Evolutionary conservation across 108 stramenopile species (phyloP).

Genomic region (Fistulifera pelliculosa): DNA sequence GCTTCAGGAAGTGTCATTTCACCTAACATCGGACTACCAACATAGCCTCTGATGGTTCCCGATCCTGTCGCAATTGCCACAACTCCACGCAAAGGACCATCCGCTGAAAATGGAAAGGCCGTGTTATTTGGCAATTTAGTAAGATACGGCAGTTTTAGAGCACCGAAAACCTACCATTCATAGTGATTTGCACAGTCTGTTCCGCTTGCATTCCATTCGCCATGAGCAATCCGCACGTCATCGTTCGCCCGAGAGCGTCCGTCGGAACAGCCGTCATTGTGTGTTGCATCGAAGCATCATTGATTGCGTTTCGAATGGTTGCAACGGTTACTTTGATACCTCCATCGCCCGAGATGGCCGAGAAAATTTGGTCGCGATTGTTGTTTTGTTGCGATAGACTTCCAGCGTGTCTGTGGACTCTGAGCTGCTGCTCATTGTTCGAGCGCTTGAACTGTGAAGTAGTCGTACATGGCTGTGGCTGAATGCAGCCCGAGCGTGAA

Average conservation of each 20-base stretch:
- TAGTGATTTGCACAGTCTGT: slow-evolving; percentile 71
- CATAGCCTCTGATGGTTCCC: slow-evolving; percentile 66
- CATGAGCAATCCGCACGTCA: slow-evolving; percentile 58
- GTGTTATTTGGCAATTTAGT: background rate
- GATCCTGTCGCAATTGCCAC: slow-evolving; percentile 57
- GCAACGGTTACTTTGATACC: slow-evolving; percentile 73
- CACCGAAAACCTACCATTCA: slow-evolving; percentile 33
- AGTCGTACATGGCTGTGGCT: too few relatives aligned
- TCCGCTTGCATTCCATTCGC: slow-evolving; percentile 80
- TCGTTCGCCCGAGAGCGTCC: slow-evolving; percentile 59
- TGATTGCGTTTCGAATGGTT: slow-evolving; percentile 75
- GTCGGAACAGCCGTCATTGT: slow-evolving; percentile 58
- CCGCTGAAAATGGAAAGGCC: slow-evolving; percentile 14
- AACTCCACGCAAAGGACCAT: slow-evolving; percentile 71
- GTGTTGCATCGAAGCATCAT: slow-evolving; percentile 76
- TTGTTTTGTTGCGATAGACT: slow-evolving; percentile 62
- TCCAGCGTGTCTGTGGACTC: slow-evolving; percentile 5
- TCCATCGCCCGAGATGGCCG: slow-evolving; percentile 66
- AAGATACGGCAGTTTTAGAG: background rate
- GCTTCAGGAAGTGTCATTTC: slow-evolving; percentile 58
- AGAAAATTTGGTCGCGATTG: slow-evolving; percentile 70
- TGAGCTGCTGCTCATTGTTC: too few relatives aligned
- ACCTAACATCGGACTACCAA: slow-evolving; percentile 62
- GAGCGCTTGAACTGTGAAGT: too few relatives aligned
- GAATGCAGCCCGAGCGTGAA: too few relatives aligned